Percentiles rank a stretch among this genome's conserved stretches.
phyloP scores from a whole-genome alignment of 176 grass and related monocot species.

The Themeda triandra region DNA sequence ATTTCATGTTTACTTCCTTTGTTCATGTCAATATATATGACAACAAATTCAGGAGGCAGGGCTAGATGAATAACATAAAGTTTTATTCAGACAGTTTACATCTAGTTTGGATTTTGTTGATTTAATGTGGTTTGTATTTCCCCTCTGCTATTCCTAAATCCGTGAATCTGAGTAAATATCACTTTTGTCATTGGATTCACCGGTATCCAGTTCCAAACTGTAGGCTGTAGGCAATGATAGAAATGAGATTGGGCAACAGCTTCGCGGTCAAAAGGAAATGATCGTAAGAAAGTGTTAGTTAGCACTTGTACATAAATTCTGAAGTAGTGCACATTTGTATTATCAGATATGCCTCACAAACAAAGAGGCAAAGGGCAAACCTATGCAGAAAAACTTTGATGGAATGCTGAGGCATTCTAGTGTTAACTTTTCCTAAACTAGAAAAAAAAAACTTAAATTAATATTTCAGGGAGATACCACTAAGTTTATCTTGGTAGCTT shows the following conservation, averaged over 20 bases:
- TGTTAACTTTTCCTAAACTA: too few relatives aligned
- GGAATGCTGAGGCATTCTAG: neutral
- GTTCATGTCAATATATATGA: neutral
- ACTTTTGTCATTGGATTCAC: neutral
- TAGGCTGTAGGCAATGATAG: neutral
- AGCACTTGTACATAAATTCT: neutral
- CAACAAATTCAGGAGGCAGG: neutral
- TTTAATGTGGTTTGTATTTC: neutral
- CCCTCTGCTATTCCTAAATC: neutral
- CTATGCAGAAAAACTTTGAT: neutral
- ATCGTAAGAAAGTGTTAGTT: neutral
- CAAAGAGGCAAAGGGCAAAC: neutral
- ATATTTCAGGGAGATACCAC: neutral
- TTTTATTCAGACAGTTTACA: neutral
- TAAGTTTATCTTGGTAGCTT: neutral
- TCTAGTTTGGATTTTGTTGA: neutral
- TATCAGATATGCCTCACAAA: slow-evolving; percentile 3
- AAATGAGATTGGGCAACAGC: neutral
- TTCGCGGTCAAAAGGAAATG: neutral
- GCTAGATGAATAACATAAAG: neutral
- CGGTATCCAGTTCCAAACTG: neutral
- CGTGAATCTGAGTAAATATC: neutral
- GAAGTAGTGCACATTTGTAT: neutral
- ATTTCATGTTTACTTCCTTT: neutral
- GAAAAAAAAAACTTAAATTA: neutral